These are phyloP conservation scores for Geosmithia flava DNA, from an alignment of 2,329 filamentous ascomycete genomes.

Conservation along the genomic window DNA sequence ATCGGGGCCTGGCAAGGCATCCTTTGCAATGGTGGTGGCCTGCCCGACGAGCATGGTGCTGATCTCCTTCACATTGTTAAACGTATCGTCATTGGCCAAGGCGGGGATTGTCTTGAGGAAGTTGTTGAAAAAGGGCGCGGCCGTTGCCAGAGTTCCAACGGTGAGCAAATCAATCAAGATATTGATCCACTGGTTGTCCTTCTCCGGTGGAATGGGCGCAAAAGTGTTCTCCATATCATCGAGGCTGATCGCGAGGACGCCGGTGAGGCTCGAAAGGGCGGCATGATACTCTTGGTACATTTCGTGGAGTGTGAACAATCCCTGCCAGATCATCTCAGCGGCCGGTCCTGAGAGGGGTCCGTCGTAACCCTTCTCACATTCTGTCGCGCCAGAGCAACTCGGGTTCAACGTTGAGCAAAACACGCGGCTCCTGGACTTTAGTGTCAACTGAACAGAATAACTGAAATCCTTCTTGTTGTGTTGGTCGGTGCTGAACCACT, in stretches of 20 bases:
- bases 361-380: neutral
- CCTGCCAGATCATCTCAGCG: neutral
- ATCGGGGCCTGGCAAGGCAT: slow-evolving; percentile 5
- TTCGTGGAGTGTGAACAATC: slow-evolving; percentile 4
- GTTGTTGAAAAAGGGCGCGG: slow-evolving; percentile 14
- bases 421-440: no score
- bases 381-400: neutral
- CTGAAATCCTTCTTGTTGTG: neutral
- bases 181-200: slow-evolving; percentile 11
- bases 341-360: neutral
- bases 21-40: slow-evolving; percentile 13
- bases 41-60: slow-evolving; percentile 12
- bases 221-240: slow-evolving; percentile 5
- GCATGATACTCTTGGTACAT: neutral
- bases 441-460: neutral
- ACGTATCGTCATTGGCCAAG: slow-evolving; percentile 5
- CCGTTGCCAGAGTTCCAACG: slow-evolving; percentile 10
- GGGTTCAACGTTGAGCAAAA: no score
- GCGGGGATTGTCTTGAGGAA: slow-evolving; percentile 9
- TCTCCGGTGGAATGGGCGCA: slow-evolving; percentile 12
- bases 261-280: neutral
- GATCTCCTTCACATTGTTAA: slow-evolving; percentile 13
- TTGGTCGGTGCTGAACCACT: slow-evolving; percentile 8
- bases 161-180: slow-evolving; percentile 15
- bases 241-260: neutral